Evolutionary conservation across 106 monocot species (phyloP).

Genomic region (Platanthera guangdongensis): DNA sequence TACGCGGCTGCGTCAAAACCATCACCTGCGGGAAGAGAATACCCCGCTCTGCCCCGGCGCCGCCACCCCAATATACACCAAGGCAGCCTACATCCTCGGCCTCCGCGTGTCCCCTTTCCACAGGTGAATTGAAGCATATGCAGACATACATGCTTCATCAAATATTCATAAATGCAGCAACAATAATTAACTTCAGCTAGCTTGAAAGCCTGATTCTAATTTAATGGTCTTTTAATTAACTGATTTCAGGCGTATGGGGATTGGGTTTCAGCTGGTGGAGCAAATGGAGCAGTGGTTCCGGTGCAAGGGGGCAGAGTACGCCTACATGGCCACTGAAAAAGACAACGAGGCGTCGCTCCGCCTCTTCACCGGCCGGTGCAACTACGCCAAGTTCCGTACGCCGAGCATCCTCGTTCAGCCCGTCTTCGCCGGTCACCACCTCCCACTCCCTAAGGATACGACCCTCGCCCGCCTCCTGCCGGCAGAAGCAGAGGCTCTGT

Average conservation of each 20-base stretch:
- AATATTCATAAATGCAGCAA: neutral
- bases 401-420: slow-evolving; percentile 67
- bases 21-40: slow-evolving; percentile 52
- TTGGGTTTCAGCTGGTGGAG: slow-evolving; percentile 44
- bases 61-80: slow-evolving; percentile 25
- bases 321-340: slow-evolving; percentile 78
- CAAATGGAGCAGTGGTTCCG: slow-evolving; percentile 61
- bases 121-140: slow-evolving; percentile 19
- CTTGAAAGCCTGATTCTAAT: neutral
- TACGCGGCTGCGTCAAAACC: slow-evolving; percentile 65
- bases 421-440: slow-evolving; percentile 46
- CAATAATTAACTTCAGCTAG: neutral
- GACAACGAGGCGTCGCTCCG: slow-evolving; percentile 55
- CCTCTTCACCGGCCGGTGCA: slow-evolving; percentile 53
- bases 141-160: neutral
- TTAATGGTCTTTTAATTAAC: neutral
- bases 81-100: slow-evolving; percentile 60
- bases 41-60: slow-evolving; percentile 6
- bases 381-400: slow-evolving; percentile 73
- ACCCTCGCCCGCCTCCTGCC: slow-evolving; percentile 11
- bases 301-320: slow-evolving; percentile 51
- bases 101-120: slow-evolving; percentile 59
- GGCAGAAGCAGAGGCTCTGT: slow-evolving; percentile 11
- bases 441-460: neutral
- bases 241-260: slow-evolving; percentile 40